phyloP scores from a whole-genome alignment of 2,329 filamentous ascomycete species.

The Magnaporthiopsis rhizophila region DNA sequence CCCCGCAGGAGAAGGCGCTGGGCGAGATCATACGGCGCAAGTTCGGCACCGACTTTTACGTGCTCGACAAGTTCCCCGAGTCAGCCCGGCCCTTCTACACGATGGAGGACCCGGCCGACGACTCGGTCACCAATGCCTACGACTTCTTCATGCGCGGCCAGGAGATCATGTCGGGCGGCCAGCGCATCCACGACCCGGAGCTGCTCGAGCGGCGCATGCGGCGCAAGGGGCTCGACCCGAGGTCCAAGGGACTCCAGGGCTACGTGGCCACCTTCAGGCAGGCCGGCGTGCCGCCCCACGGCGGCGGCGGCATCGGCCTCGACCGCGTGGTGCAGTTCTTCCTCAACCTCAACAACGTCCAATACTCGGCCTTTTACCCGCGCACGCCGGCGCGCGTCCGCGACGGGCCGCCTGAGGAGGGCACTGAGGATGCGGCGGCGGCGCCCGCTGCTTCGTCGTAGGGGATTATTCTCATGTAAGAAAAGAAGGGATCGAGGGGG shows the following conservation, averaged over 20 bases:
- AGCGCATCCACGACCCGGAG: constrained; percentile 76
- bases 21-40: constrained; percentile 80
- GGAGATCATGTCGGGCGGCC: constrained; percentile 85
- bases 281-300: constrained; percentile 80
- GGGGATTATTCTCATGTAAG: background rate
- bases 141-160: constrained; percentile 92
- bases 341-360: constrained; percentile 49
- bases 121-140: constrained; percentile 57
- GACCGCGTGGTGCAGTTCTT: constrained; percentile 72
- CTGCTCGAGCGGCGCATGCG: constrained; percentile 73
- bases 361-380: constrained; percentile 49
- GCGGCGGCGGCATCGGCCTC: constrained; percentile 80
- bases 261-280: constrained; percentile 75
- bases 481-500: background rate
- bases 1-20: constrained; percentile 80
- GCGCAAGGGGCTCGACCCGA: constrained; percentile 72
- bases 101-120: constrained; percentile 63
- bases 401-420: constrained; percentile 6
- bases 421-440: background rate
- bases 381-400: constrained; percentile 34
- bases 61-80: constrained; percentile 93
- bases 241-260: constrained; percentile 66
- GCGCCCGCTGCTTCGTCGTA: constrained; percentile 1
- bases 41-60: constrained; percentile 92
- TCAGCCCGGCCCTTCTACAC: constrained; percentile 87